These are phyloP conservation scores for Pseudogymnoascus sp. DNA, from an alignment of 2,329 filamentous ascomycete species.

Conservation along the genomic window DNA sequence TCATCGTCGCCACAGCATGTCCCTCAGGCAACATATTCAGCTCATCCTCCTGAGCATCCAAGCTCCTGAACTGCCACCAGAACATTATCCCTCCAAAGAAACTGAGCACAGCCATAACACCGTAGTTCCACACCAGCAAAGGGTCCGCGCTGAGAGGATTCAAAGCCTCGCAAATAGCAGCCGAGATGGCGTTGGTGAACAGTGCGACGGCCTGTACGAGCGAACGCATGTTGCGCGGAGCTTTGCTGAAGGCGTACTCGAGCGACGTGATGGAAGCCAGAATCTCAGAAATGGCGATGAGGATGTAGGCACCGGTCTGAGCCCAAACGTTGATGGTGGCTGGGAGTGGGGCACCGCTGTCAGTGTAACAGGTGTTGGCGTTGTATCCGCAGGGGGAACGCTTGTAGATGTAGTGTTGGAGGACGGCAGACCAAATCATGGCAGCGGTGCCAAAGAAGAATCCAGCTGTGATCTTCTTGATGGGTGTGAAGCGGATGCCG, in stretches of 20 bases:
- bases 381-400: constrained; percentile 46
- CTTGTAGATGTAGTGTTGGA: constrained; percentile 55
- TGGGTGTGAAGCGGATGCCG: constrained; percentile 51
- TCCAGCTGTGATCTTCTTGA: constrained; percentile 51
- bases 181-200: constrained; percentile 52
- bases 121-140: constrained; percentile 35
- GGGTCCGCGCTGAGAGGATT: constrained; percentile 40
- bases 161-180: constrained; percentile 43
- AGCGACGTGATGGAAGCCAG: constrained; percentile 62
- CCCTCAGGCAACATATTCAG: constrained; percentile 25
- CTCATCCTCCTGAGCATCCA: constrained; percentile 29
- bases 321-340: constrained; percentile 48
- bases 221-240: constrained; percentile 62
- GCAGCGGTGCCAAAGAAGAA: constrained; percentile 47
- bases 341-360: constrained; percentile 24
- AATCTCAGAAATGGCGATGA: constrained; percentile 55
- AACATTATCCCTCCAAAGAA: constrained; percentile 26
- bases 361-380: constrained; percentile 40
- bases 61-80: constrained; percentile 26
- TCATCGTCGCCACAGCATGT: background rate
- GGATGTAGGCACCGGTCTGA: constrained; percentile 44
- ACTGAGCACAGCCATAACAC: constrained; percentile 24
- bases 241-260: constrained; percentile 70
- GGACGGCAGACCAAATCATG: constrained; percentile 50
- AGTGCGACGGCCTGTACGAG: constrained; percentile 52